phyloP scores from a whole-genome alignment of 2,329 filamentous ascomycete genomes.

The Ophiostoma sp. region DNA sequence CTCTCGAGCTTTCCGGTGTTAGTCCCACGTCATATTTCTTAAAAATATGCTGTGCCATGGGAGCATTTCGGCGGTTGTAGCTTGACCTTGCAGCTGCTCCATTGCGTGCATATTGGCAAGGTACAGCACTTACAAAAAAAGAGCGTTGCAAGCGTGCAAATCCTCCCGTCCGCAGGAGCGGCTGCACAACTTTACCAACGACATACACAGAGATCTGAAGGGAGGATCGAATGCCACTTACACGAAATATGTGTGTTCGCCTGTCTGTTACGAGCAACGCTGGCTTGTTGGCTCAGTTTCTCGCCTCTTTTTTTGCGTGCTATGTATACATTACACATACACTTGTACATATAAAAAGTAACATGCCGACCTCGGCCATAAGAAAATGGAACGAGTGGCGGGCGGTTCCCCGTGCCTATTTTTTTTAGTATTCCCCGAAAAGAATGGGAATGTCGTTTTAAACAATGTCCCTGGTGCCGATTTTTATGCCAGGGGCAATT shows the following conservation, averaged over 20 bases:
- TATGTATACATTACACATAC: background rate
- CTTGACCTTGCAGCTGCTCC: background rate
- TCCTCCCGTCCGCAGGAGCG: background rate
- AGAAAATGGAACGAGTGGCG: background rate
- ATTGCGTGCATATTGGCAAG: background rate
- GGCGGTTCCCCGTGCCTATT: background rate
- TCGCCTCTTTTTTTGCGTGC: background rate
- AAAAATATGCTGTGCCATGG: background rate
- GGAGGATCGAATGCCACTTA: background rate
- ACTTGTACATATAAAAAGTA: background rate
- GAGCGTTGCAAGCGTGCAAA: slow-evolving; percentile 9
- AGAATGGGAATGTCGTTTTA: background rate
- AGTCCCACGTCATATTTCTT: background rate
- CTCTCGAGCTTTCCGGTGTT: background rate
- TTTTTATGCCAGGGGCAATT: background rate
- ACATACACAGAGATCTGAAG: background rate
- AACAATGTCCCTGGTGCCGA: background rate
- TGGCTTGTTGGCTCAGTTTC: background rate
- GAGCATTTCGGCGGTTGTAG: background rate
- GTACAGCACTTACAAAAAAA: background rate
- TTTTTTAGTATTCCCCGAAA: background rate
- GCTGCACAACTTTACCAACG: background rate
- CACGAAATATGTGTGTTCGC: background rate
- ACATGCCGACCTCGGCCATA: background rate
- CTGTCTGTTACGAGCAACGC: background rate